These are phyloP conservation scores for Geotrichum cucujoidarum DNA, from an alignment of 1,139 yeast genomes.

Conservation along the genomic window DNA sequence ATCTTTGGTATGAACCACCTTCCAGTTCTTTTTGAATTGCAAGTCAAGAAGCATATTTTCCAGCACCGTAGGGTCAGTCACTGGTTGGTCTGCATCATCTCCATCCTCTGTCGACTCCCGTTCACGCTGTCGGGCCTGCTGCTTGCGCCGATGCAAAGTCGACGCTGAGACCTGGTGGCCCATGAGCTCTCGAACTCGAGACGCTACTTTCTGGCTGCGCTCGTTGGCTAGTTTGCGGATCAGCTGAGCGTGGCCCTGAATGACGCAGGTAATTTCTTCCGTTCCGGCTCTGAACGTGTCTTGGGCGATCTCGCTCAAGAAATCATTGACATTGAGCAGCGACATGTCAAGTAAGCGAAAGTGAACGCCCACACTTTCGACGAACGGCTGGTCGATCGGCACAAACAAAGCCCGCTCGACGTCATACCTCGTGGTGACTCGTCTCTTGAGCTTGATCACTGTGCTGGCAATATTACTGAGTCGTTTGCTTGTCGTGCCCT, in stretches of 20 bases:
- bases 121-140: background rate
- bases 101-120: background rate
- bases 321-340: background rate
- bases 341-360: background rate
- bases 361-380: background rate
- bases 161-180: conserved; percentile 8
- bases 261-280: conserved; percentile 23
- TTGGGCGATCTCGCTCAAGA: background rate
- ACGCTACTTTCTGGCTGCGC: conserved; percentile 22
- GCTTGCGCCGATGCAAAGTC: background rate
- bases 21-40: conserved; percentile 21
- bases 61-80: conserved; percentile 9
- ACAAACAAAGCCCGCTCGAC: conserved; percentile 8
- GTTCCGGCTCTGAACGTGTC: background rate
- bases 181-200: conserved; percentile 27
- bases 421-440: conserved; percentile 10
- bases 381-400: background rate
- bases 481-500: background rate
- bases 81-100: background rate
- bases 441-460: conserved; percentile 1
- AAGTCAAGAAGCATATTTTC: conserved; percentile 19
- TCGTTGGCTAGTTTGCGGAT: conserved; percentile 22
- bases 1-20: conserved; percentile 24
- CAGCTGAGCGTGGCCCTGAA: conserved; percentile 26
- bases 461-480: background rate